Base-by-base conservation (phyloP, 139 green algal genomes). In the Dunaliella sp. region DNA sequence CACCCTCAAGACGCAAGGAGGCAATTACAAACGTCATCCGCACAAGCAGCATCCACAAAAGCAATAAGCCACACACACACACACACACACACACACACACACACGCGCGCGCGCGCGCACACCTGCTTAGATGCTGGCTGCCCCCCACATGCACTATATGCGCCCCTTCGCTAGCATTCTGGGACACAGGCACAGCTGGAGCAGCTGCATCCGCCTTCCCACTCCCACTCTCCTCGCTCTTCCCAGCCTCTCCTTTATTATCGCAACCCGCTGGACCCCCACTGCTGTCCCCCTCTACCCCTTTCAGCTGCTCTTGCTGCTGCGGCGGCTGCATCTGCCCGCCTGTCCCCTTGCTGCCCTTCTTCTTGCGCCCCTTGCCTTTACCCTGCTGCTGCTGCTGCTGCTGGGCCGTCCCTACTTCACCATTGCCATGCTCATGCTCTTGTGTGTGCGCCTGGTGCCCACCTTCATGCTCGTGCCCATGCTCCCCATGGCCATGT, bases 401-500 rank as follows among this genome's bases (percentile, higher is more conserved):
- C 31, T 33, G 74, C 30, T 80, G 74, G 3, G 74, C 21, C 3
- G 74, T 7, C 48, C 48, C 48, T 16, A 12, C 7, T 22, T 78
- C 12, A 21, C 73, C 76, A 2, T 33, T 81, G 31, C 76, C 76
- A 1, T 22, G n/a, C 76, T 36, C 30, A 36, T 37, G 2, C 7
- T 81, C 76, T 12, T 81, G 76, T 16, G n/a, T n/a, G n/a, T 65
- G 7, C 48, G 16, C 7, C 48, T 65, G 48, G 7, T 89, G 36
- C 48, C 74, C 75, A 73, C 90, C 57, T 30, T n/a, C 86, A 83
- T 93, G 88, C 0, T 26, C 86, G 36, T 91, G 83, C 7, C 73
- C 81, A 84, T 85, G 81, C 73, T 84, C 33, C 32, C 79, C 31
- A 3, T 34, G 28, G 26, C 16, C 36, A 36, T 86, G 74, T 77